Conservation (phyloP, 164 flowering plant genomes). For the Stephania cephalantha region DNA sequence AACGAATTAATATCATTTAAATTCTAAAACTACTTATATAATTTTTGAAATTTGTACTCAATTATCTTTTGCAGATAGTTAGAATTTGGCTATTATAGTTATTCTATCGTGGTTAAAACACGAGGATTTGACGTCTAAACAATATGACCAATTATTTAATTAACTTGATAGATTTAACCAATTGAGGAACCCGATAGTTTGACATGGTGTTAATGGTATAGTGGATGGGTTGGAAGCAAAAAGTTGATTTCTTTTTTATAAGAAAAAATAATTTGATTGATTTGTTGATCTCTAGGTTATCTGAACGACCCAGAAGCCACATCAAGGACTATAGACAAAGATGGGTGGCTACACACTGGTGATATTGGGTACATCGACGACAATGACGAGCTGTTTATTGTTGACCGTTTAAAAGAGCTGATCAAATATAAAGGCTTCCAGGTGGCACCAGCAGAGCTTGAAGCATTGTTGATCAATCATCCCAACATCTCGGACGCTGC, state of each 20-base stretch:
- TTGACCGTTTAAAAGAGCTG: constrained; percentile 79
- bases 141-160: not conserved
- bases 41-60: no score
- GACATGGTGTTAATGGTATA: no score
- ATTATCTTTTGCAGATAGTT: no score
- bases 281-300: constrained; percentile 46
- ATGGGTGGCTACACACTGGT: constrained; percentile 93
- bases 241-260: no score
- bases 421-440: constrained; percentile 95
- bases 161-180: not conserved
- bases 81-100: no score
- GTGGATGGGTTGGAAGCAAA: no score
- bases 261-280: not conserved
- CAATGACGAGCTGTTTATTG: constrained; percentile 88
- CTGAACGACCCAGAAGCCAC: constrained; percentile 80
- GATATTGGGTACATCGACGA: constrained; percentile 84
- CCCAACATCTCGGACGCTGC: constrained; percentile 79
- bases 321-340: constrained; percentile 65
- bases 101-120: no score
- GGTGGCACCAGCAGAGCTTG: constrained; percentile 97
- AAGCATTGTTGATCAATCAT: constrained; percentile 63
- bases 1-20: no score
- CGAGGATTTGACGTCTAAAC: no score
- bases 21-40: no score
- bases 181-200: no score